Percentiles rank a stretch among this genome's conserved stretches.
phyloP scores from a whole-genome alignment of 805 yeast species.

The Cyberlindnera nakhonratchasimensis region DNA sequence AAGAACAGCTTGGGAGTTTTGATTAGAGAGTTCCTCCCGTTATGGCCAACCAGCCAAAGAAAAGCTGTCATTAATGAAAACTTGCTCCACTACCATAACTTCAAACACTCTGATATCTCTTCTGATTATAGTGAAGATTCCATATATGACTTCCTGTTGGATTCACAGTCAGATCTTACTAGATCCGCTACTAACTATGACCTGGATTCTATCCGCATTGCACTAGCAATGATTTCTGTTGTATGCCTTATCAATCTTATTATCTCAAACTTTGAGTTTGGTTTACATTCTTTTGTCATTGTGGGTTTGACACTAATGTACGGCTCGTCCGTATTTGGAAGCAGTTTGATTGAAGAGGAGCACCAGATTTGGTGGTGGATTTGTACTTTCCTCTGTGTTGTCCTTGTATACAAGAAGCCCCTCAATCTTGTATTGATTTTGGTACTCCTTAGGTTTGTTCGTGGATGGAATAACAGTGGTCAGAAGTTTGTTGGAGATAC shows the following conservation, averaged over 20 bases:
- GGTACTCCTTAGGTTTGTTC: slow-evolving; percentile 49
- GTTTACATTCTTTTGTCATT: slow-evolving; percentile 2
- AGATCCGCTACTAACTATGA: slow-evolving; percentile 72
- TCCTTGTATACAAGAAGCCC: slow-evolving; percentile 14
- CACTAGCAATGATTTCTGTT: slow-evolving; percentile 24
- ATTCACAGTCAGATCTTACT: slow-evolving; percentile 49
- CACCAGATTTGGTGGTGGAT: slow-evolving; percentile 95
- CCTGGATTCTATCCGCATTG: slow-evolving; percentile 42
- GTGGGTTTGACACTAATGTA: slow-evolving; percentile 34
- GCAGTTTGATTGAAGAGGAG: slow-evolving; percentile 92
- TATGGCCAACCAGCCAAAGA: slow-evolving; percentile 43
- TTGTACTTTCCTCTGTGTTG: slow-evolving; percentile 21
- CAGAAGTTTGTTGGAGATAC: slow-evolving; percentile 66
- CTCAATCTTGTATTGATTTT: slow-evolving; percentile 13
- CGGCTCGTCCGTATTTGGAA: slow-evolving; percentile 67
- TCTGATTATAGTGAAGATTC: slow-evolving; percentile 11
- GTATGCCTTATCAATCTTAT: slow-evolving; percentile 13
- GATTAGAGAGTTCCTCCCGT: slow-evolving; percentile 50
- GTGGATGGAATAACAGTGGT: slow-evolving; percentile 89
- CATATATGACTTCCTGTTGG: slow-evolving; percentile 16
- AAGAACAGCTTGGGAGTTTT: slow-evolving; percentile 81
- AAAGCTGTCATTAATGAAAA: slow-evolving; percentile 47
- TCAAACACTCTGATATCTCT: slow-evolving; percentile 38
- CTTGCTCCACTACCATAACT: slow-evolving; percentile 49
- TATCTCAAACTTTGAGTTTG: slow-evolving; percentile 5